Percentiles rank a stretch among this genome's conserved stretches.
These are phyloP conservation scores for Epichloe elymi DNA, from an alignment of 2,329 filamentous ascomycete genomes.

Conservation along the genomic window DNA sequence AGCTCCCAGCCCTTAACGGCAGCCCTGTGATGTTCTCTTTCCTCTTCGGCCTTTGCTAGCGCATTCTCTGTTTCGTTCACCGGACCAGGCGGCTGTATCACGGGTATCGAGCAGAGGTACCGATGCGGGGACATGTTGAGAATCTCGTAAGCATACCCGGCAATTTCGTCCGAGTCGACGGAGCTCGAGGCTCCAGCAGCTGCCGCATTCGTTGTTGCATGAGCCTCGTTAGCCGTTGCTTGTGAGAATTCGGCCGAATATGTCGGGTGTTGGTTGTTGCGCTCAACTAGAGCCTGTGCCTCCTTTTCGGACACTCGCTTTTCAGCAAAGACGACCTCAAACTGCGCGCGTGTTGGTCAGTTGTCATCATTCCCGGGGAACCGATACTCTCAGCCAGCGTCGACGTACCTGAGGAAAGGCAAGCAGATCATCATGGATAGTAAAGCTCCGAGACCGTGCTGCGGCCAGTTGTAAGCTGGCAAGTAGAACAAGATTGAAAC, in stretches of 20 bases:
- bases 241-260: constrained; percentile 27
- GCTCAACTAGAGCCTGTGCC: constrained; percentile 47
- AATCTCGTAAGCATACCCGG: constrained; percentile 45
- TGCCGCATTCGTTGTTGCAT: neutral
- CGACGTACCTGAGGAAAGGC: constrained; percentile 67
- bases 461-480: constrained; percentile 29
- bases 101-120: constrained; percentile 77
- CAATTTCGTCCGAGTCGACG: constrained; percentile 19
- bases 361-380: neutral
- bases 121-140: constrained; percentile 56
- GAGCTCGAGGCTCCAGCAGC: constrained; percentile 10
- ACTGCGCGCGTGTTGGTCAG: constrained; percentile 34
- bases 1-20: constrained; percentile 70
- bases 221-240: constrained; percentile 22
- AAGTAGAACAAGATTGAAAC: constrained; percentile 30
- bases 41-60: constrained; percentile 58
- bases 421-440: constrained; percentile 75
- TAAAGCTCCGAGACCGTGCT: constrained; percentile 51
- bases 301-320: constrained; percentile 58
- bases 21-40: constrained; percentile 66
- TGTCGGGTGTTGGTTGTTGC: constrained; percentile 20
- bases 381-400: neutral
- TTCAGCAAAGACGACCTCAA: constrained; percentile 64
- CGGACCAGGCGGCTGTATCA: constrained; percentile 42
- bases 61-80: constrained; percentile 55